A percentile compares a stretch with the other conserved stretches of the same genome.
Evolutionary conservation across 768 basidiomycete genomes (phyloP).

Genomic region (Phlegmacium glaucopus): DNA sequence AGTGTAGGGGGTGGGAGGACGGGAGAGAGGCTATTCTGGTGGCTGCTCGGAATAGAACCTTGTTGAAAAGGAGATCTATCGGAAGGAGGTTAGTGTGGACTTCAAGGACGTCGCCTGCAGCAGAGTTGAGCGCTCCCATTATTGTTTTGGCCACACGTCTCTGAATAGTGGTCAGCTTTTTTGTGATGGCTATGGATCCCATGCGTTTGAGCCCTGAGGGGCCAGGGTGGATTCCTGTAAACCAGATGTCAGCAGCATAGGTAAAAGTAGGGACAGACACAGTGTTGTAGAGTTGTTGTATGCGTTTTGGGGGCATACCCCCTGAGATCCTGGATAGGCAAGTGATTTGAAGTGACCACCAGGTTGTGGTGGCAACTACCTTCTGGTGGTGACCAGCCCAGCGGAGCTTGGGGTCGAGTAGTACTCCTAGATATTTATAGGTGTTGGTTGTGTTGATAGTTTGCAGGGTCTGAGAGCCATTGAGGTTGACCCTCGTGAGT

Average conservation of each 20-base stretch:
- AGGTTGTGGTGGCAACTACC: slow-evolving; percentile 4
- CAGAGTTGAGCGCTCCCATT: not conserved
- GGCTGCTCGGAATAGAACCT: slow-evolving; percentile 1
- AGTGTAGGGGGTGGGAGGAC: not conserved
- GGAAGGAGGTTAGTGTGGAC: slow-evolving; percentile 4
- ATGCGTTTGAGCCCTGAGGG: not conserved
- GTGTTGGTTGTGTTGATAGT: slow-evolving; percentile 8
- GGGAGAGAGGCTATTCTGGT: not conserved
- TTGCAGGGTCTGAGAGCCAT: slow-evolving; percentile 1
- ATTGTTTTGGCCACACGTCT: slow-evolving; percentile 3
- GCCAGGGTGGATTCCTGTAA: not conserved
- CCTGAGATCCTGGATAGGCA: slow-evolving; percentile 6
- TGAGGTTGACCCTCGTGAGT: slow-evolving; percentile 9
- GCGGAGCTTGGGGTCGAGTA: not conserved
- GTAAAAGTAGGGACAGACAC: slow-evolving; percentile 9
- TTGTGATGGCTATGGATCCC: slow-evolving; percentile 1
- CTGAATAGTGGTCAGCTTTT: not conserved
- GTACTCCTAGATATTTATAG: slow-evolving; percentile 4
- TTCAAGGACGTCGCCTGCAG: not conserved
- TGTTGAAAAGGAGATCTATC: not conserved
- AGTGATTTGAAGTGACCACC: slow-evolving; percentile 7
- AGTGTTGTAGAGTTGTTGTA: slow-evolving; percentile 9
- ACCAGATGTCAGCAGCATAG: slow-evolving; percentile 6
- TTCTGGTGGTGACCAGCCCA: slow-evolving; percentile 1
- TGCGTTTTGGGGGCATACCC: slow-evolving; percentile 6